Evolutionary conservation across 1,284 basidiomycete species (phyloP).

Genomic region (Apiotrichum brassicae): DNA sequence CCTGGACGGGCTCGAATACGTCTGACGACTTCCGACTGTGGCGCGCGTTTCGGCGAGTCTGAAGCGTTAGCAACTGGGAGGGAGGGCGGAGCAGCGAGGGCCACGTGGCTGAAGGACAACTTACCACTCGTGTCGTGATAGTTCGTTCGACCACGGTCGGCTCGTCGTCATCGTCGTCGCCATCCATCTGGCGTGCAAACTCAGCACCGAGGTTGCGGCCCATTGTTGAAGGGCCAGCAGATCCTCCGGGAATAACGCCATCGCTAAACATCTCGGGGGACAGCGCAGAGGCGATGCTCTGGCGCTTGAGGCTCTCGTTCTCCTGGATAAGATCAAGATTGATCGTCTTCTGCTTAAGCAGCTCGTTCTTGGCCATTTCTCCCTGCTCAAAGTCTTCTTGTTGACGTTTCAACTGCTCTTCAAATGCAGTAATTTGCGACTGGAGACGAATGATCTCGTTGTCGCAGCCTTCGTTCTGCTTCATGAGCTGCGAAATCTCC

Average conservation of each 20-base stretch:
- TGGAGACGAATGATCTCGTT: background rate
- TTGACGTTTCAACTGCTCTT: background rate
- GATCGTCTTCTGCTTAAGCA: slow-evolving; percentile 3
- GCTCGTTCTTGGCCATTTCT: slow-evolving; percentile 2
- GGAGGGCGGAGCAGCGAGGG: no score
- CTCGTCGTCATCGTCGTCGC: slow-evolving; percentile 50
- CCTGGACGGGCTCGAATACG: slow-evolving; percentile 1
- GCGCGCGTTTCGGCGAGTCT: background rate
- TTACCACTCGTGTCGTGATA: slow-evolving; percentile 37
- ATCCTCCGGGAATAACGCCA: background rate
- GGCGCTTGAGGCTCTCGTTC: background rate
- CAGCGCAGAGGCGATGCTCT: background rate
- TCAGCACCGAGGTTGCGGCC: slow-evolving; percentile 77
- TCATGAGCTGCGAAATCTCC: background rate
- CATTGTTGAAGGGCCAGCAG: slow-evolving; percentile 50
- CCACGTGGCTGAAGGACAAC: background rate
- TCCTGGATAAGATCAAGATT: background rate
- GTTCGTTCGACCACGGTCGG: slow-evolving; percentile 34
- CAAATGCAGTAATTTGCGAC: background rate
- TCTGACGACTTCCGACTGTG: background rate
- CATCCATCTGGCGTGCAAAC: slow-evolving; percentile 54
- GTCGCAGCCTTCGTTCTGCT: background rate
- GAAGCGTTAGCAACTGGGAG: background rate
- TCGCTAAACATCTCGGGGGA: background rate
- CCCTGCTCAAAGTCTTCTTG: background rate